Percentiles rank a stretch among this genome's conserved stretches.
Conservation (phyloP, 2,329 filamentous ascomycete genomes). For the Diaporthe vexans region DNA sequence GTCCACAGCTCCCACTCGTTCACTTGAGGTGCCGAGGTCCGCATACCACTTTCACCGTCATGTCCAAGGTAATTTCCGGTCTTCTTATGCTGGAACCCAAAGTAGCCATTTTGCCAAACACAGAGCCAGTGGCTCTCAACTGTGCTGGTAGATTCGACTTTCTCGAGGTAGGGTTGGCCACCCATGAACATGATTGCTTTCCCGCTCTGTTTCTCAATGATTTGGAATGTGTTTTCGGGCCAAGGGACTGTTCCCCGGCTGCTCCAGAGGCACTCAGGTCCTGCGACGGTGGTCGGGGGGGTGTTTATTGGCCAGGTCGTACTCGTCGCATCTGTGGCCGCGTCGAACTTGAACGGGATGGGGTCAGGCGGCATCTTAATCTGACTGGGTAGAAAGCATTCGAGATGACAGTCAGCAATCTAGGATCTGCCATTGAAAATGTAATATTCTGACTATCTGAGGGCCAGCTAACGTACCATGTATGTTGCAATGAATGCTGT, state of each 20-base stretch:
- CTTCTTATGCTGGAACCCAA: not conserved
- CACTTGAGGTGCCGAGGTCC: rapidly evolving
- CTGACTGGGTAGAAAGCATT: no score
- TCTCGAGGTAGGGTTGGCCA: not conserved
- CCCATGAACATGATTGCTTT: not conserved
- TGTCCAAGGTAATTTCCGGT: not conserved
- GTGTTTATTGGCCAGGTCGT: no score
- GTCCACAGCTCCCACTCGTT: slow-evolving; percentile 10
- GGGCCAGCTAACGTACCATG: no score
- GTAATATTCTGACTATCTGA: no score
- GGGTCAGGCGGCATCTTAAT: no score
- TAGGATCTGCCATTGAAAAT: no score
- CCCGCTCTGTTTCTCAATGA: not conserved
- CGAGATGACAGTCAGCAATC: no score
- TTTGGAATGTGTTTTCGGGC: not conserved
- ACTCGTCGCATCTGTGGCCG: no score
- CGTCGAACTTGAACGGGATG: no score
- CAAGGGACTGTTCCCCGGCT: not conserved
- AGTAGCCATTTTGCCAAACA: not conserved
- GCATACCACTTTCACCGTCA: not conserved
- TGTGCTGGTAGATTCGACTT: rapidly evolving
- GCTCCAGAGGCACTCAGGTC: not conserved
- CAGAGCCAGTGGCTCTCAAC: not conserved
- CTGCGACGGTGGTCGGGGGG: no score
- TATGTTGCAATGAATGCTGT: no score